Evolutionary conservation across 306 rosid genomes (phyloP).

Genomic region (Vigna unguiculata): DNA sequence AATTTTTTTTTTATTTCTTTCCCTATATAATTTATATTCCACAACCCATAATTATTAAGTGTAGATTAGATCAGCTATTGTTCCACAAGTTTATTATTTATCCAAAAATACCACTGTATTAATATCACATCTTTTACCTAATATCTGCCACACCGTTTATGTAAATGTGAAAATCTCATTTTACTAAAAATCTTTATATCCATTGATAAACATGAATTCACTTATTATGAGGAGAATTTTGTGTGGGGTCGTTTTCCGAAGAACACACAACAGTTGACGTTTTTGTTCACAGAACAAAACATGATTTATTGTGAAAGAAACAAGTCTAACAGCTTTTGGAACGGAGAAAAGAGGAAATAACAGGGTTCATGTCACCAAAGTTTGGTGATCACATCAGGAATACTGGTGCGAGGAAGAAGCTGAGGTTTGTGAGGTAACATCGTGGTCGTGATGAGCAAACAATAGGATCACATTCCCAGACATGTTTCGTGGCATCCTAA

Average conservation of each 20-base stretch:
- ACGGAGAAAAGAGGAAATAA: not conserved
- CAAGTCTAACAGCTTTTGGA: slow-evolving; percentile 17
- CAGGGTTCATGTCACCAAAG: not conserved
- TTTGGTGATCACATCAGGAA: slow-evolving; percentile 20
- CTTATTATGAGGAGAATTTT: not conserved
- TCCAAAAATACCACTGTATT: not conserved
- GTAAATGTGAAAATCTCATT: too few relatives aligned
- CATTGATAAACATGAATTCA: not conserved
- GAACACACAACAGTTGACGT: not conserved
- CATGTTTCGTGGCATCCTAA: slow-evolving; percentile 38
- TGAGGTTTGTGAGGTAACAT: slow-evolving; percentile 45
- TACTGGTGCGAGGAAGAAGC: slow-evolving; percentile 32
- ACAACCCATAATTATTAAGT: not conserved
- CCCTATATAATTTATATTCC: not conserved
- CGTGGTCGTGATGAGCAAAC: slow-evolving; percentile 39
- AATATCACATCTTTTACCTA: too few relatives aligned
- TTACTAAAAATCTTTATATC: too few relatives aligned
- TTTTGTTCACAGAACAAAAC: slow-evolving; percentile 11
- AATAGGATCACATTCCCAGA: slow-evolving; percentile 37
- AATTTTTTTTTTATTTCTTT: not conserved
- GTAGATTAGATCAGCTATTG: not conserved
- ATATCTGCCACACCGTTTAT: too few relatives aligned
- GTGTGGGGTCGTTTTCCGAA: not conserved
- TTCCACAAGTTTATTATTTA: not conserved
- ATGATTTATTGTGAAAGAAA: slow-evolving; percentile 37